Conservation (phyloP, 2,329 filamentous ascomycete species). For the Onygenales sp. region DNA sequence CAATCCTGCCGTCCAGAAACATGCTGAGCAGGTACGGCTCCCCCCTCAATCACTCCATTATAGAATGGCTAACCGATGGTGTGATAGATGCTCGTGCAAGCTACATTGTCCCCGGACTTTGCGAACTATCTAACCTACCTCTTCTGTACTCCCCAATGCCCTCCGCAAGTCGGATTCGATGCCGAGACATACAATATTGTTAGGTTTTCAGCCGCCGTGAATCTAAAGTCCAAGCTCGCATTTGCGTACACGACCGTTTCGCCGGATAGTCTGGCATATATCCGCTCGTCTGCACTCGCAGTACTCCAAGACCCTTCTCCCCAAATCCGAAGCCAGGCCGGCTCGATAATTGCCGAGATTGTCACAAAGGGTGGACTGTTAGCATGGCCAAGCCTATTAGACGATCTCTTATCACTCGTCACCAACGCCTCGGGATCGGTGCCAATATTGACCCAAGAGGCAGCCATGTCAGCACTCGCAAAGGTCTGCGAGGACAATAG, state of each 20-base stretch:
- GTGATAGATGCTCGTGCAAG: constrained; percentile 79
- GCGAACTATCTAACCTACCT: constrained; percentile 95
- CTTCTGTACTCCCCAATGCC: constrained; percentile 59
- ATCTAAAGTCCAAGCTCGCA: constrained; percentile 91
- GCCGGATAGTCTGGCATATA: constrained; percentile 60
- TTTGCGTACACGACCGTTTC: constrained; percentile 66
- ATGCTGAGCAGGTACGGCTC: constrained; percentile 68
- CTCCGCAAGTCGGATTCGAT: constrained; percentile 49
- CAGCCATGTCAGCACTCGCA: constrained; percentile 81
- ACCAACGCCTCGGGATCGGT: constrained; percentile 61
- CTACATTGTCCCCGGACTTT: constrained; percentile 80
- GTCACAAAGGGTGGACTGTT: constrained; percentile 75
- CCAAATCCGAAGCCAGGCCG: constrained; percentile 80
- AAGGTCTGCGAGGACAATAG: constrained; percentile 98
- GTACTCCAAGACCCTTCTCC: constrained; percentile 71
- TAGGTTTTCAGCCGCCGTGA: constrained; percentile 78
- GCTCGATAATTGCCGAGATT: constrained; percentile 89
- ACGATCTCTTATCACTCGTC: constrained; percentile 70
- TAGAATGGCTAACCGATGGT: neutral
- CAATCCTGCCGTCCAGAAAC: constrained; percentile 70
- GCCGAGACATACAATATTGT: constrained; percentile 60
- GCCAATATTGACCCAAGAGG: constrained; percentile 69
- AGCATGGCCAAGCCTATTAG: constrained; percentile 83
- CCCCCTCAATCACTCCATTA: neutral
- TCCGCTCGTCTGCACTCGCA: constrained; percentile 68